Evolutionary conservation across 768 basidiomycete species (phyloP).

Genomic region (Mycena venus): DNA sequence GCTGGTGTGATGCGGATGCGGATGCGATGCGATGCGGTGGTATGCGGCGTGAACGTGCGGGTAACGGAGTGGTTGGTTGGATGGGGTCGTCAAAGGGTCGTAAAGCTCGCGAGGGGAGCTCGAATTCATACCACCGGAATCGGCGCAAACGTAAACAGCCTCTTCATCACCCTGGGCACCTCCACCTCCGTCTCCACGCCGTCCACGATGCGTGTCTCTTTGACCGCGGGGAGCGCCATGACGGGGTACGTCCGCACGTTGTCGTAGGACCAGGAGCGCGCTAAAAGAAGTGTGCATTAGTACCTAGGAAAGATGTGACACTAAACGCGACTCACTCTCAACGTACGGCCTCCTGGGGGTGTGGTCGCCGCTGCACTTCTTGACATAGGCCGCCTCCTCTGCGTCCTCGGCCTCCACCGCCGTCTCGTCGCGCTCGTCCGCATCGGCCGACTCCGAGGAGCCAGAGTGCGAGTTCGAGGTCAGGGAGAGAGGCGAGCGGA

Average conservation of each 20-base stretch:
- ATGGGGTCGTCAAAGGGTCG: slow-evolving; percentile 3
- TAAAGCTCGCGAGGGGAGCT: no score
- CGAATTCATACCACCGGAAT: not conserved
- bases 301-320: not conserved
- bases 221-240: slow-evolving; percentile 69
- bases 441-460: slow-evolving; percentile 10
- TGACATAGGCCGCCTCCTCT: slow-evolving; percentile 40
- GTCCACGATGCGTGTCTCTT: slow-evolving; percentile 67
- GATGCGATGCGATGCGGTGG: slow-evolving; percentile 2
- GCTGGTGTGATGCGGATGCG: not conserved
- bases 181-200: slow-evolving; percentile 63
- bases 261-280: slow-evolving; percentile 83
- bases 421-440: slow-evolving; percentile 52
- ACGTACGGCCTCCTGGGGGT: slow-evolving; percentile 53
- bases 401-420: slow-evolving; percentile 11
- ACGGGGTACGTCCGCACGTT: slow-evolving; percentile 77
- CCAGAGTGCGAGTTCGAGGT: no score
- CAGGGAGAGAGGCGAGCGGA: no score
- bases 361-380: slow-evolving; percentile 37
- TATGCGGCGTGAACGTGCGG: slow-evolving; percentile 16
- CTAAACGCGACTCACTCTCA: slow-evolving; percentile 63
- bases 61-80: not conserved
- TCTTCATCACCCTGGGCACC: slow-evolving; percentile 65
- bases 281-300: slow-evolving; percentile 49
- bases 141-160: slow-evolving; percentile 74